Evolutionary conservation across 371 early-diverging fungal genomes (phyloP).

Genomic region (Actinomucor elegans): DNA sequence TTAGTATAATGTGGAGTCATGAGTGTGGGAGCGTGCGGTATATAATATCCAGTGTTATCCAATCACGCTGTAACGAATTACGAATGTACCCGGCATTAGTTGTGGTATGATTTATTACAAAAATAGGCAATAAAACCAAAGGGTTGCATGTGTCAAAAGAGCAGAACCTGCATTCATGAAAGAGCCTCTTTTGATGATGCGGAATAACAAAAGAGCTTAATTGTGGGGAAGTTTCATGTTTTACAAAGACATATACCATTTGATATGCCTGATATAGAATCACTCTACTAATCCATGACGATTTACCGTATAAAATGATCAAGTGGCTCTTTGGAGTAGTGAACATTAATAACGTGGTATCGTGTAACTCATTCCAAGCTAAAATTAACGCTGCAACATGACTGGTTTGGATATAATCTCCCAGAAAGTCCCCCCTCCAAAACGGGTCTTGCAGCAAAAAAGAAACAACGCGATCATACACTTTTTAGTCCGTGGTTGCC

Average conservation of each 20-base stretch:
- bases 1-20: conserved; percentile 14
- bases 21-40: conserved; percentile 26
- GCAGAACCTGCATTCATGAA: too few relatives aligned
- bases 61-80: neutral
- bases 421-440: too few relatives aligned
- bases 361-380: conserved; percentile 4
- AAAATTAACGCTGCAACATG: conserved; percentile 1
- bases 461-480: too few relatives aligned
- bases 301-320: neutral
- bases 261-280: conserved; percentile 12
- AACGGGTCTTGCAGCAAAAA: too few relatives aligned
- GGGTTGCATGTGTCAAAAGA: too few relatives aligned
- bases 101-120: neutral
- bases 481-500: too few relatives aligned
- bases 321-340: conserved; percentile 3
- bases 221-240: conserved; percentile 13
- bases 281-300: neutral
- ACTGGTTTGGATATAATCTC: conserved; percentile 6
- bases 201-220: conserved; percentile 7
- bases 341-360: conserved; percentile 9
- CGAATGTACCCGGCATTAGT: neutral
- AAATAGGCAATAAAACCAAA: neutral
- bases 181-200: neutral
- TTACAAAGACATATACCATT: conserved; percentile 1
- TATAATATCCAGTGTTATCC: neutral